phyloP scores from a whole-genome alignment of 2,329 filamentous ascomycete species.

The Colletotrichum filicis region DNA sequence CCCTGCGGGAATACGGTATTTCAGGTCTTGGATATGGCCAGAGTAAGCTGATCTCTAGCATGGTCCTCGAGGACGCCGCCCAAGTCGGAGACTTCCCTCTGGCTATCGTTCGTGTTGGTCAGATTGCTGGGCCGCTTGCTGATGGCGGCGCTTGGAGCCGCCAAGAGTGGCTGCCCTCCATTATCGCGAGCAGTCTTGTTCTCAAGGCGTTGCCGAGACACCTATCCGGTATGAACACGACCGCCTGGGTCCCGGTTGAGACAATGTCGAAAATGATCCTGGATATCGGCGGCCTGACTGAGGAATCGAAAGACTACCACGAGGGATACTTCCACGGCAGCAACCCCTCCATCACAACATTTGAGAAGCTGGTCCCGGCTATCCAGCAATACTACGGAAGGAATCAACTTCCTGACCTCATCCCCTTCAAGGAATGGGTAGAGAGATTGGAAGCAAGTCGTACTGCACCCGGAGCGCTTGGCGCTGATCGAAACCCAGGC shows the following conservation, averaged over 20 bases:
- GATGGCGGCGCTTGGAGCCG: conserved; percentile 25
- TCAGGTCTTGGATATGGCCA: conserved; percentile 28
- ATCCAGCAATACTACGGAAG: conserved; percentile 53
- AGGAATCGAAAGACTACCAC: conserved; percentile 19
- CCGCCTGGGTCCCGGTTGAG: conserved; percentile 68
- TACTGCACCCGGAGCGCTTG: conserved; percentile 43
- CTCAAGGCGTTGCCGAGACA: conserved; percentile 57
- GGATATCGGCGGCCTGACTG: conserved; percentile 51
- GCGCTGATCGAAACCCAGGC: conserved; percentile 56
- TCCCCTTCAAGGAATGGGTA: conserved; percentile 59
- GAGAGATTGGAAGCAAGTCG: conserved; percentile 53
- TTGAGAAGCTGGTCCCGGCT: conserved; percentile 51
- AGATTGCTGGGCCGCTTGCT: conserved; percentile 32
- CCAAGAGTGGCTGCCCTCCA: conserved; percentile 34
- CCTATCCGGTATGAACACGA: conserved; percentile 53
- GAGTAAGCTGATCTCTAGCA: conserved; percentile 30
- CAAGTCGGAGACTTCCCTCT: conserved; percentile 20
- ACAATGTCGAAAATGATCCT: conserved; percentile 56
- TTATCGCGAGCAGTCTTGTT: conserved; percentile 55
- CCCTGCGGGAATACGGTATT: conserved; percentile 11
- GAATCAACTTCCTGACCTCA: conserved; percentile 48
- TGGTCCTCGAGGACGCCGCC: conserved; percentile 29
- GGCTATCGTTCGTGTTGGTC: conserved; percentile 30
- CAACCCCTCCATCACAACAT: conserved; percentile 54
- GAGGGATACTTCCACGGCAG: conserved; percentile 24